A percentile compares a stretch with the other conserved stretches of the same genome.
phyloP scores from a whole-genome alignment of 1,284 basidiomycete genomes.

The Coniophora puteana region DNA sequence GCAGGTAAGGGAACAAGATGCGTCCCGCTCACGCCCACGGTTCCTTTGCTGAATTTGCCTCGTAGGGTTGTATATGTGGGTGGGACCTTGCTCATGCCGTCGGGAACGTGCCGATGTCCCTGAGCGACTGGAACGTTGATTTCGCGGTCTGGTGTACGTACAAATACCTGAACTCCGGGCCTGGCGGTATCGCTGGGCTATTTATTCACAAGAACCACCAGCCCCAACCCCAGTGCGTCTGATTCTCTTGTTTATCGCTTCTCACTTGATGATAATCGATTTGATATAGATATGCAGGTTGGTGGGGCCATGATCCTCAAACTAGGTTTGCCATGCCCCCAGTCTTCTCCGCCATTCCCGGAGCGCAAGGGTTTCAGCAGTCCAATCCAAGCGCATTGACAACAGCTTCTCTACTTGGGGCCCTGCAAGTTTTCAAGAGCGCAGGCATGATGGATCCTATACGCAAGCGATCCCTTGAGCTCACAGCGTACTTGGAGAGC shows the following conservation, averaged over 20 bases:
- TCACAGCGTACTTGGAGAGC: conserved; percentile 72
- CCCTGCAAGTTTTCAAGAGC: conserved; percentile 76
- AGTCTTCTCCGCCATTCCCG: conserved; percentile 77
- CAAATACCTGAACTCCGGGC: conserved; percentile 96
- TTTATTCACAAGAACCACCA: conserved; percentile 76
- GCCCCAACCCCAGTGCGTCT: conserved; percentile 55
- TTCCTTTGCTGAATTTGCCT: conserved; percentile 12
- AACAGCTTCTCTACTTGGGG: conserved; percentile 76
- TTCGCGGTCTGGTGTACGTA: conserved; percentile 99
- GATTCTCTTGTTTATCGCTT: conserved; percentile 13
- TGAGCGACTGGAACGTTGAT: conserved; percentile 95
- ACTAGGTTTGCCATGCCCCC: conserved; percentile 93
- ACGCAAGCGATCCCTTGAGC: conserved; percentile 62
- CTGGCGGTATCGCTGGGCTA: conserved; percentile 92
- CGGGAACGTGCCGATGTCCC: conserved; percentile 86
- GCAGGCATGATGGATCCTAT: conserved; percentile 72
- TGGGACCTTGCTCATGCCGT: conserved; percentile 97
- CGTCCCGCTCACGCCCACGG: conserved; percentile 25
- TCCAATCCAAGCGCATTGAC: conserved; percentile 89
- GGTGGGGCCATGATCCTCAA: conserved; percentile 92
- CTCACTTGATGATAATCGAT: conserved; percentile 8
- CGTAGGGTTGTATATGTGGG: conserved; percentile 85
- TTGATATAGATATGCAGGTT: conserved; percentile 76
- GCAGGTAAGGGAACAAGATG: conserved; percentile 45
- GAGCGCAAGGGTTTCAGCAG: conserved; percentile 94